Evolutionary conservation across 2,329 filamentous ascomycete species (phyloP).

Genomic region (Anisogramma anomala): DNA sequence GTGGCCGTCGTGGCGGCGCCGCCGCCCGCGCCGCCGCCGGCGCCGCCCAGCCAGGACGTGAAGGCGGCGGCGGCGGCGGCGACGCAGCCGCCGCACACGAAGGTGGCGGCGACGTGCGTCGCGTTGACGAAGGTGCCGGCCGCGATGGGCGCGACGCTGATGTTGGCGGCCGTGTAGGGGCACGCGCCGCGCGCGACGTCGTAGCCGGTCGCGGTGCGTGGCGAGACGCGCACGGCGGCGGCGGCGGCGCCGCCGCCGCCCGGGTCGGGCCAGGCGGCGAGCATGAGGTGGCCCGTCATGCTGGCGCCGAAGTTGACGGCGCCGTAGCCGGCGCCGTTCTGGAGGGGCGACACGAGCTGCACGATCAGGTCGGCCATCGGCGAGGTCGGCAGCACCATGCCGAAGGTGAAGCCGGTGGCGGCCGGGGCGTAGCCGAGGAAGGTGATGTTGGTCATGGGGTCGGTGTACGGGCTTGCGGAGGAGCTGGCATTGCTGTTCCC

Average conservation of each 20-base stretch:
- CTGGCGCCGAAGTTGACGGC: slow-evolving; percentile 12
- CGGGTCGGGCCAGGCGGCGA: slow-evolving; percentile 36
- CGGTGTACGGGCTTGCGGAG: slow-evolving; percentile 7
- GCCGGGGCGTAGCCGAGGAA: slow-evolving; percentile 11
- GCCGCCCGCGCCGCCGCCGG: slow-evolving; percentile 16
- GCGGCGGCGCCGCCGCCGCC: slow-evolving; percentile 22
- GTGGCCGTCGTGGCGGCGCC: slow-evolving; percentile 5
- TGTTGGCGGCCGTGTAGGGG: slow-evolving; percentile 29
- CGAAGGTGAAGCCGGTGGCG: slow-evolving; percentile 10
- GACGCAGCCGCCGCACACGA: slow-evolving; percentile 37
- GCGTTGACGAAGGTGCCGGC: slow-evolving; percentile 40
- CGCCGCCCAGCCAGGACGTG: slow-evolving; percentile 35
- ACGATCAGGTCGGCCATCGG: slow-evolving; percentile 12
- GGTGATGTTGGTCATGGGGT: slow-evolving; percentile 11
- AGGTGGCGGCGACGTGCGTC: slow-evolving; percentile 42
- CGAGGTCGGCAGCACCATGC: slow-evolving; percentile 12
- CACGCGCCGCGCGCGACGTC: slow-evolving; percentile 28
- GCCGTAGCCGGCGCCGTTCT: slow-evolving; percentile 13
- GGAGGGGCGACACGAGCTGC: slow-evolving; percentile 14
- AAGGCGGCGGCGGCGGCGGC: slow-evolving; percentile 37
- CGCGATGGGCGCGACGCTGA: slow-evolving; percentile 32
- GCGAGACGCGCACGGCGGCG: slow-evolving; percentile 24
- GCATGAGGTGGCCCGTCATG: slow-evolving; percentile 25
- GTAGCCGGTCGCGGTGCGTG: slow-evolving; percentile 26
- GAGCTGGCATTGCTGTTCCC: slow-evolving; percentile 5